Evolutionary conservation across 129 eudicot species (phyloP).

Genomic region (Tagetes patula): DNA sequence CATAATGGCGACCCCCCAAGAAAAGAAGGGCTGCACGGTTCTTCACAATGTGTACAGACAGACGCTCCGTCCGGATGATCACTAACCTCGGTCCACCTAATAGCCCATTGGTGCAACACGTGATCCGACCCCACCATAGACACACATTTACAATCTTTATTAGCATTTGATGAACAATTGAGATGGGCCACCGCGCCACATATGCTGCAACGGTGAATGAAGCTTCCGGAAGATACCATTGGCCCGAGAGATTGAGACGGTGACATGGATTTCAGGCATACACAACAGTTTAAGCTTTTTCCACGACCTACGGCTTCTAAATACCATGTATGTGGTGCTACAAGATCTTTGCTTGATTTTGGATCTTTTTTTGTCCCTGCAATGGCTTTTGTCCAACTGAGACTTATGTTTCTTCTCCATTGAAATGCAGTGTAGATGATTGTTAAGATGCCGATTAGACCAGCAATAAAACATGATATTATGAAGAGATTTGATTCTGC

Average conservation of each 20-base stretch:
- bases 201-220: slow-evolving; percentile 74
- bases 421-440: slow-evolving; percentile 91
- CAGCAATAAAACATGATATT: slow-evolving; percentile 81
- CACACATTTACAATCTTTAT: slow-evolving; percentile 81
- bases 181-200: slow-evolving; percentile 88
- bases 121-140: slow-evolving; percentile 71
- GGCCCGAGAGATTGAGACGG: slow-evolving; percentile 56
- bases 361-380: slow-evolving; percentile 94
- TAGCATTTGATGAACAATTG: slow-evolving; percentile 59
- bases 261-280: slow-evolving; percentile 65
- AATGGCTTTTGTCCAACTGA: slow-evolving; percentile 97
- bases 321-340: slow-evolving; percentile 80
- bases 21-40: slow-evolving; percentile 82
- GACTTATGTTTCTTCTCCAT: slow-evolving; percentile 96
- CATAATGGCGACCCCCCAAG: slow-evolving; percentile 87
- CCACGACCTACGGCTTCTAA: slow-evolving; percentile 78
- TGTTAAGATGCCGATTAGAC: slow-evolving; percentile 80
- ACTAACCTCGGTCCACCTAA: slow-evolving; percentile 68
- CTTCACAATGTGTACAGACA: slow-evolving; percentile 81
- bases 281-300: slow-evolving; percentile 81
- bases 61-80: slow-evolving; percentile 74
- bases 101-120: slow-evolving; percentile 89
- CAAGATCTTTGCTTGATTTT: slow-evolving; percentile 64
- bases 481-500: slow-evolving; percentile 69
- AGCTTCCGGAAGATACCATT: slow-evolving; percentile 47